Conservation (phyloP, 2,329 filamentous ascomycete species). For the Shiraia bambusicola region DNA sequence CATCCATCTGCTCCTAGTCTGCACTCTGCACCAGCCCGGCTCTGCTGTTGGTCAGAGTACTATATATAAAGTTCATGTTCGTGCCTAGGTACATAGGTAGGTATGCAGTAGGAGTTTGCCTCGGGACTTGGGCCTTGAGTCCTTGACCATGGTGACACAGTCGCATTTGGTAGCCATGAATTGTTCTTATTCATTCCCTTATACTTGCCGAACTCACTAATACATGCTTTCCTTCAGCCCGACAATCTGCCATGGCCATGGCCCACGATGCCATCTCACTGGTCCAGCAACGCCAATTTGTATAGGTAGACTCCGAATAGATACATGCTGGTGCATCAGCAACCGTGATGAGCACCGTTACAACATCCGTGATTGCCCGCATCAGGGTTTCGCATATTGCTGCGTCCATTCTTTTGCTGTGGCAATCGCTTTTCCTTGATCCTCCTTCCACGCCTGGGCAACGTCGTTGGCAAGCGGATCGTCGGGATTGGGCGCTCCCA, state of each 20-base stretch:
- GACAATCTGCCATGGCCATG: neutral
- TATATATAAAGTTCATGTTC: too few relatives aligned
- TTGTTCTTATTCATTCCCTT: too few relatives aligned
- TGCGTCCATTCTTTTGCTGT: conserved; percentile 91
- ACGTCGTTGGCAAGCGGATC: conserved; percentile 98
- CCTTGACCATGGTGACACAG: too few relatives aligned
- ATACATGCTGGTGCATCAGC: neutral
- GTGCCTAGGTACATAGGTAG: too few relatives aligned
- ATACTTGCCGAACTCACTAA: too few relatives aligned
- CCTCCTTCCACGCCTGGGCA: conserved; percentile 96
- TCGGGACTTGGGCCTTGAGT: too few relatives aligned
- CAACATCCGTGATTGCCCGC: neutral
- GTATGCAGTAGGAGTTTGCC: too few relatives aligned
- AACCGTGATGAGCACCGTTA: neutral
- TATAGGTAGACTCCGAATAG: neutral
- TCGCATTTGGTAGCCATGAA: too few relatives aligned
- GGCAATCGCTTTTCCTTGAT: conserved; percentile 87
- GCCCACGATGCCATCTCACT: neutral
- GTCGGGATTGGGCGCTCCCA: conserved; percentile 95
- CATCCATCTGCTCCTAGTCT: too few relatives aligned
- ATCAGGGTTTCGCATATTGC: conserved; percentile 63
- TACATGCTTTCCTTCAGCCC: too few relatives aligned
- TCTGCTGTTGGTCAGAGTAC: too few relatives aligned
- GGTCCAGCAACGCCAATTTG: neutral
- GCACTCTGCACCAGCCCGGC: too few relatives aligned